These are phyloP conservation scores for Cyclostephanos invisitatus DNA, from an alignment of 108 stramenopile species.

Conservation along the genomic window DNA sequence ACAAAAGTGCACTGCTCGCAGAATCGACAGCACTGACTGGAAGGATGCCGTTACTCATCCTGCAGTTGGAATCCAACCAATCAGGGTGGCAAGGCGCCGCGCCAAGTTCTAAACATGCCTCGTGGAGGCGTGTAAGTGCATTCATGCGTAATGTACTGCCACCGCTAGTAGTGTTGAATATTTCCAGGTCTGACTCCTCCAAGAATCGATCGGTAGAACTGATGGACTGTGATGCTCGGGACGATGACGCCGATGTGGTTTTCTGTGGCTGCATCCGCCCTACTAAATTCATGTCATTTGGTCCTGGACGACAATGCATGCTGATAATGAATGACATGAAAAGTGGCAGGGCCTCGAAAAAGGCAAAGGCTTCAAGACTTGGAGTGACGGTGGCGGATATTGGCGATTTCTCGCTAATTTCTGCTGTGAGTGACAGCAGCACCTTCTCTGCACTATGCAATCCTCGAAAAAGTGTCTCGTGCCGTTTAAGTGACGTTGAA, in stretches of 20 bases:
- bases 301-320: conserved; percentile 57
- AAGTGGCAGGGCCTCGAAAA: conserved; percentile 52
- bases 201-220: conserved; percentile 8
- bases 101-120: conserved; percentile 63
- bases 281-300: conserved; percentile 22
- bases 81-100: conserved; percentile 81
- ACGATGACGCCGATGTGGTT: no score
- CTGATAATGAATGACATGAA: conserved; percentile 63
- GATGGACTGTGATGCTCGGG: conserved; percentile 34
- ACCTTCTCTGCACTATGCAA: conserved; percentile 18
- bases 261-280: conserved; percentile 18
- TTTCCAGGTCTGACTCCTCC: conserved; percentile 44
- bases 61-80: conserved; percentile 70
- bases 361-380: conserved; percentile 31
- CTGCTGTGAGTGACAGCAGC: conserved; percentile 3
- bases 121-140: conserved; percentile 54
- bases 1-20: conserved; percentile 50
- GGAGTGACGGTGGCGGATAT: neutral
- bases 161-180: conserved; percentile 16
- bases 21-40: conserved; percentile 45
- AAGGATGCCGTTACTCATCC: conserved; percentile 49
- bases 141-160: conserved; percentile 17
- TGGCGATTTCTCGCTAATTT: conserved; percentile 7
- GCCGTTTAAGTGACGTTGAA: conserved; percentile 28
- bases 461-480: conserved; percentile 49